Evolutionary conservation across 495 filamentous ascomycete species (phyloP).

Genomic region (Pseudomonodictys pantanalensis): DNA sequence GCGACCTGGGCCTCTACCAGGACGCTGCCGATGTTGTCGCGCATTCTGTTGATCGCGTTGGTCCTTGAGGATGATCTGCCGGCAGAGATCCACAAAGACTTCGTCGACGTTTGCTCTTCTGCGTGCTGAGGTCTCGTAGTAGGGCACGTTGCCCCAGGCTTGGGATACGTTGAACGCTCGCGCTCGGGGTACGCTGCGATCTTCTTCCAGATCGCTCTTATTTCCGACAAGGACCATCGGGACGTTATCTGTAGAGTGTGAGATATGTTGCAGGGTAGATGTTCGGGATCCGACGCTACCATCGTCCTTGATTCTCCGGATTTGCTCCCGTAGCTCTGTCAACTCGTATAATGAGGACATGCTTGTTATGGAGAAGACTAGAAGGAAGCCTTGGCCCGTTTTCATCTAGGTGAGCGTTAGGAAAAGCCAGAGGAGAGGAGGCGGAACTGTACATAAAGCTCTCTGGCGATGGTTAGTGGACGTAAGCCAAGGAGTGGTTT

Average conservation of each 20-base stretch:
- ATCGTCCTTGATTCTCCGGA: constrained; percentile 95
- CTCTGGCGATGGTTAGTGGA: not conserved
- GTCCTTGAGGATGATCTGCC: constrained; percentile 83
- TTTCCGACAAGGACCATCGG: constrained; percentile 97
- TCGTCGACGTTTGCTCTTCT: constrained; percentile 89
- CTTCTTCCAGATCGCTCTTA: constrained; percentile 93
- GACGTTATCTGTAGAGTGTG: constrained; percentile 55
- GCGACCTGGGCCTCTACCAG: not conserved
- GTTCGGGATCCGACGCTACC: not conserved
- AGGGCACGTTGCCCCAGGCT: constrained; percentile 84
- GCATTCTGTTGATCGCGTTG: constrained; percentile 5
- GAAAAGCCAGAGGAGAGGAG: not conserved
- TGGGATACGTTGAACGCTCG: constrained; percentile 84
- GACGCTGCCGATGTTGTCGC: not conserved
- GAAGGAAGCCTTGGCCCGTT: constrained; percentile 85
- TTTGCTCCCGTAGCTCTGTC: constrained; percentile 85
- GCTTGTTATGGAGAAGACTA: constrained; percentile 96
- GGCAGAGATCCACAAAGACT: constrained; percentile 87
- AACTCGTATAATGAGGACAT: constrained; percentile 82
- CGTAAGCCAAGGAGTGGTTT: constrained; percentile 5
- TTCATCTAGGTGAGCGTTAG: constrained; percentile 76
- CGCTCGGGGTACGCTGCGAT: constrained; percentile 76
- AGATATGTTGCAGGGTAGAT: not conserved
- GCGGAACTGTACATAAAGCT: not conserved
- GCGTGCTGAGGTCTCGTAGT: constrained; percentile 90